Evolutionary conservation across 768 basidiomycete genomes (phyloP), one percentile per base, ranked within the genome.

Genomic region (Boletus subparvulus): DNA sequence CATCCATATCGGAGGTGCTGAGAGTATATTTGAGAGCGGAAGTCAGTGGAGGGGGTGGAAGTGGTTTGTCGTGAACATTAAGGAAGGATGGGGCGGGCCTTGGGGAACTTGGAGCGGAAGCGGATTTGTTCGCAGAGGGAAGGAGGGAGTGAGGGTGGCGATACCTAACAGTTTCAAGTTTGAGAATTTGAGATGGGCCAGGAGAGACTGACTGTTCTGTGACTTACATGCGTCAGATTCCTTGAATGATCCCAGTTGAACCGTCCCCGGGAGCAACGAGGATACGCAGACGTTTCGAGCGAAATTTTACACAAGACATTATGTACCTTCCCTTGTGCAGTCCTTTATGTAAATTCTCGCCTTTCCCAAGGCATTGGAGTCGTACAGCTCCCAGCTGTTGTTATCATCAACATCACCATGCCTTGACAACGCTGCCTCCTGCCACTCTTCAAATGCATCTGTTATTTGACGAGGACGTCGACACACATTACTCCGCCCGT

Each of bases 21-120:
- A 66, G 61, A 33, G 52, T 58, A 32, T 66, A 49, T 48, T 54
- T 63, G 55, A 61, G 53, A 3, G 48, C 24, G 6, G 63, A 47
- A 16, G 70, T 74, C 70, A 76, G 69, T 28, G 73, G 71, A 21
- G 77, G 72, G 16, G 71, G 68, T 9, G 77, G 78, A n/a, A 79
- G 70, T 1, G 75, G 73, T 52, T 78, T 78, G 63, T 77, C 74
- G 60, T 63, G 52, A 2, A 37, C 50, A 56, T 54, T 12, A 13
- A 66, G 39, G 35, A 58, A 65, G 26, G 50, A 45, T 0, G 60
- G 35, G 0, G 50, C 36, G 0, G 61, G 61, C 26, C 37, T 60
- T 14, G 68, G 68, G 1, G 69, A 71, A 10, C 40, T 62, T 26
- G 70, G 70, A 1, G 72, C 68, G 32, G 68, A 72, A 0, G 60